Base-by-base conservation (phyloP, 1,284 basidiomycete species). In the Veloboletus limbatus region DNA sequence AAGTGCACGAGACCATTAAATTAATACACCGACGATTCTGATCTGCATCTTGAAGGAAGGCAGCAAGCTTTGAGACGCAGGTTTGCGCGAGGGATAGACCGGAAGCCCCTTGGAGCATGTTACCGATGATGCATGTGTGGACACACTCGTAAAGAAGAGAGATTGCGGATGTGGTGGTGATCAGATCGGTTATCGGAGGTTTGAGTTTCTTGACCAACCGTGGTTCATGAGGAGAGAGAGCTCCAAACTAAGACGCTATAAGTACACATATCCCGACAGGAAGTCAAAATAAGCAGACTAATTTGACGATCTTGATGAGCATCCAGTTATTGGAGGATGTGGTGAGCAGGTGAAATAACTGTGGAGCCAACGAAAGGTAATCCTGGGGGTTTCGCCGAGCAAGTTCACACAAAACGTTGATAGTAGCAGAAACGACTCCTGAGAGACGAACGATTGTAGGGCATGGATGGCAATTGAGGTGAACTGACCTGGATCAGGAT, bases 241-340 rank as follows among this genome's bases (percentile, higher is more conserved):
- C 82, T 17, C 94, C 93, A 69, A 97, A 97, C 94, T 97, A 43
- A 26, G 30, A 43, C 20, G 41, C 36, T 17, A 46, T 57, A 18
- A 61, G 48, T 22, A 28, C 36, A 40, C 38, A 31, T 14, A 20
- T 5, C 9, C 4, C 2, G 6, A 14, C 5, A 30, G 25, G 4
- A 17, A 30, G 25, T 2, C 6, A 24, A 28, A 25, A 24, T 14
- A 5, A 41, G 25, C 80, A 62, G 63, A 93, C 93, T 60, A 97
- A 72, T 70, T 99, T 99, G 66, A 99, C 87, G 40, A 98, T 88
- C 73, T 99, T 99, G 71, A 99, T 99, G 48, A 99, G 76, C 90
- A 98, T 96, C 97, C 97, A 99, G 63, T 99, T 99, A 68, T 99
- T 99, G 22, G 87, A 89, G 24, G 92, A 93, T 1, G 86, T 92